Evolutionary conservation across 441 rosid species (phyloP), one percentile per base, ranked within the genome.

Genomic region (Corymbia citriodora): DNA sequence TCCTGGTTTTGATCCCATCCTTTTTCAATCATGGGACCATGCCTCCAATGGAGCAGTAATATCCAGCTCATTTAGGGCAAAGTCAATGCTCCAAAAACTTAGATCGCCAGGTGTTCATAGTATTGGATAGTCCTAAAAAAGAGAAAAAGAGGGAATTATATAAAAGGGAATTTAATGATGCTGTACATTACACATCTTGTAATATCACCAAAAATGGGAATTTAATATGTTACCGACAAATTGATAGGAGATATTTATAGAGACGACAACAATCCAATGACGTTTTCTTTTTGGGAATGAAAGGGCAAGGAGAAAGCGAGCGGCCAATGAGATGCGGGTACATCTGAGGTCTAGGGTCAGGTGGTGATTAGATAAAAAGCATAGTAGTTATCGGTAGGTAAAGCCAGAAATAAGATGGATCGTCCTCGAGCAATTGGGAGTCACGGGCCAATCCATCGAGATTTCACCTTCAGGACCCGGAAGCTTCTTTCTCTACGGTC

Each of bases 341-440:
- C 14, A 11, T 19, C 49, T 16, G 19, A 33, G 4, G 17, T 70
- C 0, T 16, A 0, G 1, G 4, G 23, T 0, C 14, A 29, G 65
- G 14, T 10, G 2, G 81, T 10, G 81, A 70, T 70, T 70, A 33
- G 81, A 70, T 15, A 48, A 1, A 70, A 70, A 33, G 48, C 48
- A 33, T 33, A 33, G 2, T 4, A 70, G 48, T 9, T 40, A 18
- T 33, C 33, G 18, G 13, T 18, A 33, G 7, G 33, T 70, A 70
- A 70, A 70, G 81, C 12, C 21, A 70, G 29, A 63, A 1, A 63
- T 70, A 70, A 2, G 48, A 70, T 33, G 45, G 25, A 70, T 33
- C 7, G 45, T 17, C 81, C 81, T 33, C 21, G 45, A 70, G 45
- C 40, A 70, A 33, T 70, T 2, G 45, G 33, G 79, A 31, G 81